Percentiles rank a stretch among this genome's conserved stretches.
These are phyloP conservation scores for Oryza australiensis DNA, from an alignment of 176 grass and related monocot genomes.

Conservation along the genomic window DNA sequence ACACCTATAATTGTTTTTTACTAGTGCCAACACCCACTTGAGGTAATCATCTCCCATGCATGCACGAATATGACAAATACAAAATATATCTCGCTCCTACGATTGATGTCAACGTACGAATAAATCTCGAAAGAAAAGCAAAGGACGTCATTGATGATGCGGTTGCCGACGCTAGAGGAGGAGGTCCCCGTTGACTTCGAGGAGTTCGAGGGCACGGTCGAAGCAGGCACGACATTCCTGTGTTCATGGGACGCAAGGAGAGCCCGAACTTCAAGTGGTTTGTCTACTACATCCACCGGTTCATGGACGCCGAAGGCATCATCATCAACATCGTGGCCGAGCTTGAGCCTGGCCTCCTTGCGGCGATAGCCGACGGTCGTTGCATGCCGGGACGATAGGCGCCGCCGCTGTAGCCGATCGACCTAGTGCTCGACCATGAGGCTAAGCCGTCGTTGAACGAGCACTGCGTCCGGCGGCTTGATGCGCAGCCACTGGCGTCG, in stretches of 20 bases:
- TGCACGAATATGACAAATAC: no score
- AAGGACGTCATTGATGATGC: no score
- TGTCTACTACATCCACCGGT: conserved; percentile 46
- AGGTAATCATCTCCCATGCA: no score
- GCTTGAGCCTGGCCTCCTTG: conserved; percentile 35
- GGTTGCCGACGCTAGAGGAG: conserved; percentile 39
- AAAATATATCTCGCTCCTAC: no score
- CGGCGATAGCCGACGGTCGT: conserved; percentile 18
- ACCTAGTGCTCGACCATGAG: conserved; percentile 26
- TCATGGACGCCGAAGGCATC: conserved; percentile 53
- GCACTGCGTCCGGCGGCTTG: conserved; percentile 50
- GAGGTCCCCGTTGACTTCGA: conserved; percentile 25
- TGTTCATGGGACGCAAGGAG: conserved; percentile 13
- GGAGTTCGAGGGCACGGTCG: conserved; percentile 24
- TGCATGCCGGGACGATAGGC: conserved; percentile 21
- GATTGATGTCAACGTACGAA: no score
- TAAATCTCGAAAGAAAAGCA: no score
- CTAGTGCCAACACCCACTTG: no score
- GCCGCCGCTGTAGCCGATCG: conserved; percentile 53
- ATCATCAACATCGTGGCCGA: conserved; percentile 52
- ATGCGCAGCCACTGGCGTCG: conserved; percentile 49
- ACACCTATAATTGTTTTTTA: no score
- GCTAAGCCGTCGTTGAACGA: neutral
- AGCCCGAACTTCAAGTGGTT: conserved; percentile 52
- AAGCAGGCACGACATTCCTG: conserved; percentile 48